These are phyloP conservation scores for Craterostigma plantagineum DNA, from an alignment of 257 asterid genomes.

Conservation along the genomic window DNA sequence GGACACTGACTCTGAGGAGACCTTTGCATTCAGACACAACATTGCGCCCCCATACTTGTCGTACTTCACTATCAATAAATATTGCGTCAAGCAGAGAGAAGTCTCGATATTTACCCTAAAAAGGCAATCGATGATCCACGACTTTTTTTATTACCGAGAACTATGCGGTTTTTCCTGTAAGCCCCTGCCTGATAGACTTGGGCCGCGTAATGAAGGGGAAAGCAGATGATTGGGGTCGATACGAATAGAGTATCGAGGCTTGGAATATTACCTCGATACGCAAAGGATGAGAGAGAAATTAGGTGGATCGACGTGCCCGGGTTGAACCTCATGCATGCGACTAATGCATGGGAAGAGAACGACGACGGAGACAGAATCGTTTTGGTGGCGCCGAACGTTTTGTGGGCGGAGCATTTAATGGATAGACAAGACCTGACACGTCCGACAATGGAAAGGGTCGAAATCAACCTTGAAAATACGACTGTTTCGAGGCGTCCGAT, in stretches of 20 bases:
- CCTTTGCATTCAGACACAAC: conserved; percentile 32
- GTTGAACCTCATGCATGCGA: conserved; percentile 21
- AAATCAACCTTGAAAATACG: conserved; percentile 16
- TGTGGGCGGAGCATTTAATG: conserved; percentile 20
- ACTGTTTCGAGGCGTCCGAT: conserved; percentile 15
- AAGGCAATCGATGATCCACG: conserved; percentile 22
- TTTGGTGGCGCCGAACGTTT: conserved; percentile 24
- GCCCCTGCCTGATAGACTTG: conserved; percentile 21
- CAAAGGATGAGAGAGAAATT: conserved; percentile 25
- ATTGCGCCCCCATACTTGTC: conserved; percentile 23
- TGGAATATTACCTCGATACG: conserved; percentile 32
- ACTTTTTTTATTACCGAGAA: conserved; percentile 37
- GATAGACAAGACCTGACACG: conserved; percentile 23
- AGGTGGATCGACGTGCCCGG: conserved; percentile 36
- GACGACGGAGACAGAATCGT: conserved; percentile 17
- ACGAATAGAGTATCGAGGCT: conserved; percentile 18
- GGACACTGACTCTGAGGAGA: conserved; percentile 26
- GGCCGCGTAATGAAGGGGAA: conserved; percentile 15
- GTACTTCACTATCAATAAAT: conserved; percentile 18
- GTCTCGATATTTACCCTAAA: conserved; percentile 26
- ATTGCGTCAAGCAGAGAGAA: conserved; percentile 20
- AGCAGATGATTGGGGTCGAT: conserved; percentile 15
- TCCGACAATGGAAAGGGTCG: conserved; percentile 23
- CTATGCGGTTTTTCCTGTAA: conserved; percentile 27
- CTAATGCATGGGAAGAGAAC: conserved; percentile 46